Evolutionary conservation across 805 yeast genomes (phyloP), one percentile per base, ranked within the genome.

Genomic region (Sugiyamaella boreocaroliniensis): DNA sequence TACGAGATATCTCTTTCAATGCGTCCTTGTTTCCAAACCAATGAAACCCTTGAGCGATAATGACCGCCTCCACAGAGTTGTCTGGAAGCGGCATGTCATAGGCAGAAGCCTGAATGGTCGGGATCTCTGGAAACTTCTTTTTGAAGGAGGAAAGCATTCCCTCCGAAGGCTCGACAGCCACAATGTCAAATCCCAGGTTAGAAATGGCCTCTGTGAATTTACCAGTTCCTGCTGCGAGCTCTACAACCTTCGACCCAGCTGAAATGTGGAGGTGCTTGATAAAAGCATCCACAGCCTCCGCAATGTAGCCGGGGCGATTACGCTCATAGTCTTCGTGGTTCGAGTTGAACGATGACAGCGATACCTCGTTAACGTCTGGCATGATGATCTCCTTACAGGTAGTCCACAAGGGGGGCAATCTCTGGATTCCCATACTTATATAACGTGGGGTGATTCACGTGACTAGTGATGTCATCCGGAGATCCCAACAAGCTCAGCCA

Each of bases 201-300:
- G 69, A 65, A 20, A 82, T 64, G 43, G 73, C 67, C 26, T 63
- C 65, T 1, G 85, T 81, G 68, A 81, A 82, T 58, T 81, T 81
- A 9, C 86, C 86, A 0, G 86, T 82, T 0, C 86, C 86, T 11
- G 79, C 77, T 1, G 83, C 86, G 18, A 82, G 60, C 49, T 82
- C 86, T 9, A 70, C 55, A 8, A 69, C 63, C 22, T 52, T 58
- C n/a, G 66, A 56, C n/a, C 69, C 69, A 2, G 51, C 40, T 1
- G 61, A 55, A 18, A 80, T 59, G 0, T 64, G 65, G 29, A 77
- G 61, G 10, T 69, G 71, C 4, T 59, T 58, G n/a, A 78, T 59
- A 53, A 79, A 73, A n/a, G 65, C 64, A 9, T 69, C 66, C 9
- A 78, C 80, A 3, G 79, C 68, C 12, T 63, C 64, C 2, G 66